These are phyloP conservation scores for Globisporangium uncinulatum DNA, from an alignment of 352 stramenopile genomes.

Conservation along the genomic window DNA sequence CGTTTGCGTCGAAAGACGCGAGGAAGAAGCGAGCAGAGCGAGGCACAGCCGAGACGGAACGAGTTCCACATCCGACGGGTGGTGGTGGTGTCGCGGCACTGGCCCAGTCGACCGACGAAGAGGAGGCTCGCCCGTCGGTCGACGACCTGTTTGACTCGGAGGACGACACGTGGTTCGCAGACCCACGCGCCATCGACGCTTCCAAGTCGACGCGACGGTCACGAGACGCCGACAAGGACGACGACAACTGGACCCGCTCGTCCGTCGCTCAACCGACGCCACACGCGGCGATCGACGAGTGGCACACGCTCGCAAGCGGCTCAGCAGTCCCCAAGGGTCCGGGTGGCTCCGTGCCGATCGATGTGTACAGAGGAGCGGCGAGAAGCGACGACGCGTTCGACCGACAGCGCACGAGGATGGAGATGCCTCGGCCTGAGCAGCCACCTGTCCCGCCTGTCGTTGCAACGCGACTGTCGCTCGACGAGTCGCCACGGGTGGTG, in stretches of 20 bases:
- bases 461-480: neutral
- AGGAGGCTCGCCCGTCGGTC: neutral
- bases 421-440: conserved; percentile 9
- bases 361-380: conserved; percentile 5
- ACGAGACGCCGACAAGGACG: neutral
- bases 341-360: conserved; percentile 6
- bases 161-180: conserved; percentile 62
- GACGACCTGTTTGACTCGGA: conserved; percentile 37
- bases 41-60: neutral
- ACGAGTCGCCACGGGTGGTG: neutral
- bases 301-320: conserved; percentile 3
- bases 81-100: no score
- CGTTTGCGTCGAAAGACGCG: conserved; percentile 12
- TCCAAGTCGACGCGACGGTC: neutral
- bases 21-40: conserved; percentile 3
- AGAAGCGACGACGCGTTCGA: conserved; percentile 1
- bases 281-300: conserved; percentile 4
- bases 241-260: neutral
- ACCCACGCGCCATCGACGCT: conserved; percentile 14
- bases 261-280: neutral
- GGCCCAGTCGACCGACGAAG: neutral
- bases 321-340: neutral
- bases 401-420: conserved; percentile 1
- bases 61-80: no score
- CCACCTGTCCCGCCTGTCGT: neutral